Base-by-base conservation (phyloP, 495 filamentous ascomycete genomes). In the Hyaloscypha hepaticicola region DNA sequence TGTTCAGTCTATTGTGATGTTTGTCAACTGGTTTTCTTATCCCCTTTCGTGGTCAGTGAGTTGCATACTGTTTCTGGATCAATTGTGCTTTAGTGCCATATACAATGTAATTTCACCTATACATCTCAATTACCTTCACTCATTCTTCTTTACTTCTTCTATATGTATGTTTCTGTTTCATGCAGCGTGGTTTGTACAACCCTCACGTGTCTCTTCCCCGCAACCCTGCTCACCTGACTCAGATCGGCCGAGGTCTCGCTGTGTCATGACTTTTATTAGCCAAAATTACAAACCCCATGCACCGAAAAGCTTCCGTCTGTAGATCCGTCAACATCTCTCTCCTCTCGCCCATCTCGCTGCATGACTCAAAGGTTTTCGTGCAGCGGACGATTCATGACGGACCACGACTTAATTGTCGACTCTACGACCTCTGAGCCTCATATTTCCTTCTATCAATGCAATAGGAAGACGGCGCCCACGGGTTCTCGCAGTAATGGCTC, bases 401-500 rank as follows among this genome's bases (percentile, higher is more conserved):
- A n/a, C 45, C 34, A 41, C 58, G 41, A 49, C 16, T 31, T 57
- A 28, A 33, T 33, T 57, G 25, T 57, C 26, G n/a, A 5, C 8
- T 57, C 21, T 7, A 57, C 53, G 4, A 45, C 56, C 29, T 12
- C 29, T 7, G 26, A 6, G 26, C 56, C 56, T 33, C 21, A 8
- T 14, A 27, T 27, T 45, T 45, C 19, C 38, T 16, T 14, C 38
- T 5, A 63, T 53, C 65, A 52, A 67, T 67, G 65, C 60, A 52
- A 62, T 57, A 51, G 63, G 28, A 8, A 38, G 33, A 11, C 31
- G 8, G 50, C 55, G 9, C 25, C 12, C 31, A 62, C 66, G 61
- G 66, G 56, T 52, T 22, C 58, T 65, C 50, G 66, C 66, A 68
- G 66, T 50, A 24, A 68, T 68, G 65, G 22, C 60, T 53, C 45